A percentile compares a stretch with the other conserved stretches of the same genome.
Conservation (phyloP, 345 rosid genomes). For the Eucalyptus tenuipes region DNA sequence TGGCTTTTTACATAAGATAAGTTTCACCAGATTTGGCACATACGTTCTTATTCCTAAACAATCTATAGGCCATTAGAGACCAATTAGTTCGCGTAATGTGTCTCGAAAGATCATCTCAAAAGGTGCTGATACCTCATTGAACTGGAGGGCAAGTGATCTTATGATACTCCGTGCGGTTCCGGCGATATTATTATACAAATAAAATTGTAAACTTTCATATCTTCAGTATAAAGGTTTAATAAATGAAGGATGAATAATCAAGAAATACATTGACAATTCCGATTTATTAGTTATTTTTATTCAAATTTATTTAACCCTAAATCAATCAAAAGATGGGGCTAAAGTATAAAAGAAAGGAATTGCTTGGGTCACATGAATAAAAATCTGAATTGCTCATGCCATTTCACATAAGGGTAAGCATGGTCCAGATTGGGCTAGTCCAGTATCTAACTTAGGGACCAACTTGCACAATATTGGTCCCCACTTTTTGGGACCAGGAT, state of each 20-base stretch:
- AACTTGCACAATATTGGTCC: no score
- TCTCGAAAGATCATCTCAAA: no score
- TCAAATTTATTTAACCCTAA: neutral
- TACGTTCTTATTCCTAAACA: no score
- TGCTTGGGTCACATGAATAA: neutral
- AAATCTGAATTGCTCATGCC: neutral
- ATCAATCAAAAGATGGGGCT: neutral
- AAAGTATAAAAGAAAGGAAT: neutral
- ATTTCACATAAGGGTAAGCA: no score
- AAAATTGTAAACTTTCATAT: no score
- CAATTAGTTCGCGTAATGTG: neutral
- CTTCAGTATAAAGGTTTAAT: no score
- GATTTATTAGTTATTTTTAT: neutral
- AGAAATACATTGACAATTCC: neutral
- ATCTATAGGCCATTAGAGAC: neutral
- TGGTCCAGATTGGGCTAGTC: no score
- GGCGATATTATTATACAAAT: neutral
- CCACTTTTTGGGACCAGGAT: no score
- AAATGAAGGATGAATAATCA: no score
- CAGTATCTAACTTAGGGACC: no score
- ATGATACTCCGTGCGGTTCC: neutral
- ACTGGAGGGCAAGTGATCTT: no score
- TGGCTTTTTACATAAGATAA: neutral
- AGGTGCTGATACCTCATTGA: neutral
- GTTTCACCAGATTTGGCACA: neutral